These are phyloP conservation scores for Pisolithus tinctorius DNA, from an alignment of 768 basidiomycete species.

Conservation along the genomic window DNA sequence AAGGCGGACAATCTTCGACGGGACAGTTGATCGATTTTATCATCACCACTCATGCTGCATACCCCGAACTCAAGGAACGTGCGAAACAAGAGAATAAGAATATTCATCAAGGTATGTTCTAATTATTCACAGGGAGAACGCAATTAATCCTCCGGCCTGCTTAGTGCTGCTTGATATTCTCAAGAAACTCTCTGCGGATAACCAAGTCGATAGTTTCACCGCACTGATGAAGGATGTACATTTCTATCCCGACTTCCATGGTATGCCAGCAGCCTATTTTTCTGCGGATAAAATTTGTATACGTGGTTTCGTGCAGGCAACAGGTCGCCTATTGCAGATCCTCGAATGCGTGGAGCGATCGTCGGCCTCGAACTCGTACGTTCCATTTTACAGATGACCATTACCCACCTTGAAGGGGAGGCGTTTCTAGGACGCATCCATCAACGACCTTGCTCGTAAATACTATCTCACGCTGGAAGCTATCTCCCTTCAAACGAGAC, in stretches of 20 bases:
- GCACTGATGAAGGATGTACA: conserved; percentile 89
- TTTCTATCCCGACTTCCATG: conserved; percentile 93
- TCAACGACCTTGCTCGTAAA: conserved; percentile 80
- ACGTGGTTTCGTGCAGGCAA: conserved; percentile 54
- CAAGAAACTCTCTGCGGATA: conserved; percentile 54
- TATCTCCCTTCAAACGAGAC: conserved; percentile 89
- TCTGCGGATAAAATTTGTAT: background rate
- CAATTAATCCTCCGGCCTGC: background rate
- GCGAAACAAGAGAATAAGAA: conserved; percentile 54
- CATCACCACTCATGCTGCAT: conserved; percentile 86
- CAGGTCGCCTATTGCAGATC: conserved; percentile 91
- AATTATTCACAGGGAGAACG: background rate
- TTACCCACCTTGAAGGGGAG: background rate
- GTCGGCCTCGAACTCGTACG: conserved; percentile 75
- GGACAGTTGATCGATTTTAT: conserved; percentile 94
- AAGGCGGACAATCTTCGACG: conserved; percentile 97
- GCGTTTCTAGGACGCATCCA: conserved; percentile 49
- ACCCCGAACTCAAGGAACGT: conserved; percentile 56
- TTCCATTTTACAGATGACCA: background rate
- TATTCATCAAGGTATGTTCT: conserved; percentile 46
- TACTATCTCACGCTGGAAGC: conserved; percentile 90
- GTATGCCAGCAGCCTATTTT: conserved; percentile 29
- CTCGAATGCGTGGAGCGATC: conserved; percentile 91
- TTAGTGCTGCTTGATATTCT: conserved; percentile 71
- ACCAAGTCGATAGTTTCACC: conserved; percentile 53